Evolutionary conservation across 1,139 yeast species (phyloP).

Genomic region (Geotrichum restrictum): DNA sequence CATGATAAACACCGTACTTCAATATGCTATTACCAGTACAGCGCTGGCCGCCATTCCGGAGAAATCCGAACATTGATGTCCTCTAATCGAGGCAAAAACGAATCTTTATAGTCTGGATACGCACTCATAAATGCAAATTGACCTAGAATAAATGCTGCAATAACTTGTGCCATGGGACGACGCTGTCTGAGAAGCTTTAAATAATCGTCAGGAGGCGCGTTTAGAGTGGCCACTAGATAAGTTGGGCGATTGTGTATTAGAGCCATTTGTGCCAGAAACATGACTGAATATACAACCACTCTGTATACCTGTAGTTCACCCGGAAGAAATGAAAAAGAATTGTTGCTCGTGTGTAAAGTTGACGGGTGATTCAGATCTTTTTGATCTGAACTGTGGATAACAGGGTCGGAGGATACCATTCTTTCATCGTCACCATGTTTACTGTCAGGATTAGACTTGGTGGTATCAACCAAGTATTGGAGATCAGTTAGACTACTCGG

Average conservation of each 20-base stretch:
- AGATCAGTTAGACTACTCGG: too few relatives aligned
- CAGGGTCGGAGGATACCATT: constrained; percentile 6
- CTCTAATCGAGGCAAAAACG: constrained; percentile 3
- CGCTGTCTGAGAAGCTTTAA: background rate
- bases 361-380: too few relatives aligned
- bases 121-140: constrained; percentile 12
- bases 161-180: constrained; percentile 13
- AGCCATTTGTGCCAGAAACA: constrained; percentile 6
- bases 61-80: constrained; percentile 5
- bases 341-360: background rate
- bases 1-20: constrained; percentile 6
- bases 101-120: constrained; percentile 8
- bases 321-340: background rate
- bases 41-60: constrained; percentile 10
- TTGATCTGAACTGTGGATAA: too few relatives aligned
- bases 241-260: constrained; percentile 4
- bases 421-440: background rate
- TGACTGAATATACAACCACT: constrained; percentile 11
- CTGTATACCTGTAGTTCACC: constrained; percentile 12
- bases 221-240: constrained; percentile 4
- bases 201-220: constrained; percentile 15
- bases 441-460: too few relatives aligned
- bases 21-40: constrained; percentile 16
- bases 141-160: constrained; percentile 13
- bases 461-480: too few relatives aligned